phyloP scores from a whole-genome alignment of 768 basidiomycete species.

The Leccinum longicurvipes region DNA sequence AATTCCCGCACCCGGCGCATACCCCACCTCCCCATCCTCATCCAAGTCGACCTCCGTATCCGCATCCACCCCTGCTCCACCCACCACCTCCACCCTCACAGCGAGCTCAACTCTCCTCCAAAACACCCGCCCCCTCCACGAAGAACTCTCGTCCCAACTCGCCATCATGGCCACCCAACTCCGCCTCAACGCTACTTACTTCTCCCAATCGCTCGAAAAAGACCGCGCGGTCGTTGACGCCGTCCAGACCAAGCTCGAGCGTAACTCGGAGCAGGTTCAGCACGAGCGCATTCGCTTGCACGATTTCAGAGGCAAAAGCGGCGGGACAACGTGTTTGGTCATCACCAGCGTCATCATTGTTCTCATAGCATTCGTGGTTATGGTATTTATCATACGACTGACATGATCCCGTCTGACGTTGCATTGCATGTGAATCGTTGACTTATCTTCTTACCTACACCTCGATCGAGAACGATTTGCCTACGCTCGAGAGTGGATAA shows the following conservation, averaged over 20 bases:
- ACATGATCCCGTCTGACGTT: constrained; percentile 32
- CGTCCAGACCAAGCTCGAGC: constrained; percentile 70
- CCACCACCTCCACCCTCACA: constrained; percentile 34
- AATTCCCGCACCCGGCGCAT: constrained; percentile 5
- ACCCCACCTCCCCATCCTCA: neutral
- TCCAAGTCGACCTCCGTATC: neutral
- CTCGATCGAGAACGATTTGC: neutral
- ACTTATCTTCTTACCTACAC: neutral
- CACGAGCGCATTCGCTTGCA: constrained; percentile 59
- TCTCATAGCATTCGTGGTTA: constrained; percentile 61
- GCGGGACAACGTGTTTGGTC: constrained; percentile 71
- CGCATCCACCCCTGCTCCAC: constrained; percentile 26
- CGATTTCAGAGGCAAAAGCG: constrained; percentile 60
- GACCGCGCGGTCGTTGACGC: constrained; percentile 70
- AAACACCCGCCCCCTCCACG: constrained; percentile 62
- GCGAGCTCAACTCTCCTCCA: constrained; percentile 42
- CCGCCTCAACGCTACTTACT: constrained; percentile 77
- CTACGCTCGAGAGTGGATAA: neutral
- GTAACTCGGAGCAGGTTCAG: constrained; percentile 66
- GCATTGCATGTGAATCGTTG: neutral
- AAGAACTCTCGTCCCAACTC: constrained; percentile 71
- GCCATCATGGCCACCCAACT: constrained; percentile 86
- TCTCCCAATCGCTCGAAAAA: constrained; percentile 65
- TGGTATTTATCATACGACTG: constrained; percentile 71
- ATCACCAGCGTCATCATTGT: constrained; percentile 65